Conservation (phyloP, 2,329 filamentous ascomycete genomes). For the Nothomitra cinnamomea region DNA sequence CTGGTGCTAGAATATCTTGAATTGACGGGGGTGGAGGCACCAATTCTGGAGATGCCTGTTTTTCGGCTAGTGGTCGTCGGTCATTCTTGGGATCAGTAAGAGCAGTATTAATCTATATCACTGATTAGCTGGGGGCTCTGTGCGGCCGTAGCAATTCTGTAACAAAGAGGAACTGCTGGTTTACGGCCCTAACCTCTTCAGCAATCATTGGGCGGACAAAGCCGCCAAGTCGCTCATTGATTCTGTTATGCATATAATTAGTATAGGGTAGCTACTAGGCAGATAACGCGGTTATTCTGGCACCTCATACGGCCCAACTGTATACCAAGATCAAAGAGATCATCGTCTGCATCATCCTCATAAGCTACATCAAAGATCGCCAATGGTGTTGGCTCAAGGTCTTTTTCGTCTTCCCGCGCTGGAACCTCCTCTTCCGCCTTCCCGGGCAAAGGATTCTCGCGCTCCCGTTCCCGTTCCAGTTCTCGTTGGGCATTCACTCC, state of each 20-base stretch:
- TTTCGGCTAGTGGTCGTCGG: slow-evolving; percentile 8
- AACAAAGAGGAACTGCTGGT: background rate
- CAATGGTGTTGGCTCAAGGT: slow-evolving; percentile 44
- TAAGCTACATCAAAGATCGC: slow-evolving; percentile 50
- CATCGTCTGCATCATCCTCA: slow-evolving; percentile 46
- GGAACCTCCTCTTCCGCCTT: slow-evolving; percentile 35
- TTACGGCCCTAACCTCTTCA: slow-evolving; percentile 38
- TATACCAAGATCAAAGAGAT: slow-evolving; percentile 55
- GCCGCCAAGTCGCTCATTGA: slow-evolving; percentile 59
- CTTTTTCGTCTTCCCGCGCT: slow-evolving; percentile 41
- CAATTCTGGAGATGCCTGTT: slow-evolving; percentile 15
- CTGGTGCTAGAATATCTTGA: slow-evolving; percentile 35
- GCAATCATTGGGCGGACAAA: slow-evolving; percentile 52
- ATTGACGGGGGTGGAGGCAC: background rate
- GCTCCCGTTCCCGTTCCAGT: background rate
- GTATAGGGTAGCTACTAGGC: background rate
- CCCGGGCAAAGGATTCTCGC: slow-evolving; percentile 3
- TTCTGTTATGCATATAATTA: slow-evolving; percentile 17
- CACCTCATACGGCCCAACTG: slow-evolving; percentile 49
- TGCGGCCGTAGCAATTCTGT: slow-evolving; percentile 12
- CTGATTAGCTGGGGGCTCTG: slow-evolving; percentile 22
- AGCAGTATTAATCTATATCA: slow-evolving; percentile 9
- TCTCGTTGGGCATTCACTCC: slow-evolving; percentile 11
- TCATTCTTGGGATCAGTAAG: slow-evolving; percentile 10
- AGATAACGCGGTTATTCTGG: background rate